Conservation (phyloP, 2,329 filamentous ascomycete species). For the Lizonia empirigonia region DNA sequence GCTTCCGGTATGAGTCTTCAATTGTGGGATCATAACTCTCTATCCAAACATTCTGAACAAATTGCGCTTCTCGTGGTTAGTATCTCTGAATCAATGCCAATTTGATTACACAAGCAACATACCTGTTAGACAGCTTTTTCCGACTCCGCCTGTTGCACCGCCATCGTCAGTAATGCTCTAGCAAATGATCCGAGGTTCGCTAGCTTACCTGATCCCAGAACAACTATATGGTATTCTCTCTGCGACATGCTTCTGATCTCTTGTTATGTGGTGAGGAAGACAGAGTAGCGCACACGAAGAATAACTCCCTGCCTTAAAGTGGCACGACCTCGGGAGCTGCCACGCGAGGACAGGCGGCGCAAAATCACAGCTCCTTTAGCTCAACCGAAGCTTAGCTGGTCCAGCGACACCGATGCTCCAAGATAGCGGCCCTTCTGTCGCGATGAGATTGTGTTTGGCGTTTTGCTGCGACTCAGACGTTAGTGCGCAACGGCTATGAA, state of each 20-base stretch:
- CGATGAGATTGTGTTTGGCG: conserved; percentile 26
- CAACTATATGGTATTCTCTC: conserved; percentile 52
- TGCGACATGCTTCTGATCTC: conserved; percentile 44
- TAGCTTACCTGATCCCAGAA: conserved; percentile 50
- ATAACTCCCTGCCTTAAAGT: conserved; percentile 27
- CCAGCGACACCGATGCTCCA: conserved; percentile 25
- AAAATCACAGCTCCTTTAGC: conserved; percentile 35
- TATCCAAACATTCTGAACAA: conserved; percentile 93
- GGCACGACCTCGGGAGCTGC: conserved; percentile 37
- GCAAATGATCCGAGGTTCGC: conserved; percentile 19
- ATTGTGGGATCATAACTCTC: conserved; percentile 71
- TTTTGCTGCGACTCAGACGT: conserved; percentile 24
- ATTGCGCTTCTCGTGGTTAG: conserved; percentile 66
- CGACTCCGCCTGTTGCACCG: conserved; percentile 73
- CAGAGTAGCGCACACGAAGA: conserved; percentile 18
- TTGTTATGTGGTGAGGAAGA: conserved; percentile 16
- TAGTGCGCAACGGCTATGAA: conserved; percentile 30
- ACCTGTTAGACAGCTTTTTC: conserved; percentile 93
- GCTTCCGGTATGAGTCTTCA: conserved; percentile 66
- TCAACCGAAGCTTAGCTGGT: conserved; percentile 28
- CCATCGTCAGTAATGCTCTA: conserved; percentile 31
- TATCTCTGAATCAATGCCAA: background rate
- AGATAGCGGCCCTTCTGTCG: conserved; percentile 22
- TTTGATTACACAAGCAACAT: conserved; percentile 37
- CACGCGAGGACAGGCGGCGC: conserved; percentile 39